Evolutionary conservation across 2,329 filamentous ascomycete species (phyloP), one percentile per base, ranked within the genome.

Genomic region (Leptosphaerulina australis): DNA sequence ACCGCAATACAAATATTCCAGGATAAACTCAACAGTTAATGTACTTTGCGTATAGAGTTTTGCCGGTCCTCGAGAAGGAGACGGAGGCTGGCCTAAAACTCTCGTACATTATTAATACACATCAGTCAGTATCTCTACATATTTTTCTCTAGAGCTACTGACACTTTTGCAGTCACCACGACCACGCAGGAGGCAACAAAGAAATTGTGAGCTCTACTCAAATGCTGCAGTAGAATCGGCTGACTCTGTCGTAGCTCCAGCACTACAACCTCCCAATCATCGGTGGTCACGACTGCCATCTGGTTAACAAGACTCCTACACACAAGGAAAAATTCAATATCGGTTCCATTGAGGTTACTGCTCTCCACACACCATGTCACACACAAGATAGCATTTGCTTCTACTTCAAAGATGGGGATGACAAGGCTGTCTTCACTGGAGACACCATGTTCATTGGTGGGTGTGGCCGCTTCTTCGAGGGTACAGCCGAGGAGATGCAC

Each of bases 381-480:
- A 99, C 94, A 1, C 92, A 97, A 77, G 94, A 99, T 77, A 97
- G 92, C 73, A 96, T 99, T 70, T 99, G 94, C 80, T 99, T 87
- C 78, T 90, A 86, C 62, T 86, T 94, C 79, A 84, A 96, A 74
- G 93, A 99, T 67, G 86, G 85, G 15, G 78, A 84, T 37, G 80
- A 88, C 38, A 86, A 83, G 64, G 92, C 83, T 6, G 91, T 99
- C 3, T 99, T 99, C 69, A 97, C 94, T 0, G 94, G 94, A 8
- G 94, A 99, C 71, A 99, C 94, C 0, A 78, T 99, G 28, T 99
- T 99, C 76, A 93, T 96, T 68, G 92, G 88, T 50, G 92, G 94
- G 22, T 99, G 94, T 69, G 94, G 94, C 28, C 86, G 88, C 49
- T 99, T 99, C 79, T 99, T 99, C 67, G 94, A 99, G 74, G 94